A percentile compares a stretch with the other conserved stretches of the same genome.
Evolutionary conservation across 306 rosid genomes (phyloP).

Genomic region (Lathyrus aphaca): DNA sequence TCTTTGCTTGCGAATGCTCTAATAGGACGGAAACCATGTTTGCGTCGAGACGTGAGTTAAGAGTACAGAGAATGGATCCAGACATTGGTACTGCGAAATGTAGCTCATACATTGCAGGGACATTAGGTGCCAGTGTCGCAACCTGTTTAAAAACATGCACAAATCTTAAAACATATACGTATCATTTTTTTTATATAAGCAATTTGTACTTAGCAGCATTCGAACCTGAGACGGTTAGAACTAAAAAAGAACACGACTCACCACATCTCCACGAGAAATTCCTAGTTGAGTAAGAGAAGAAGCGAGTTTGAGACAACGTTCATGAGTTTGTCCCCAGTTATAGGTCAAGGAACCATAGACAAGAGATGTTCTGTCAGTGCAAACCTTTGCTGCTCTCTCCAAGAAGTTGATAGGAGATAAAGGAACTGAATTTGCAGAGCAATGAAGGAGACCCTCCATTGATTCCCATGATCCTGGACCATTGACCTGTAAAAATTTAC

Average conservation of each 20-base stretch:
- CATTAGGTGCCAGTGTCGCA: conserved; percentile 76
- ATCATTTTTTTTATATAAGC: no score
- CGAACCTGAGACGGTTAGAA: no score
- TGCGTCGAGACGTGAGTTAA: conserved; percentile 70
- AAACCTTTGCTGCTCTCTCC: conserved; percentile 74
- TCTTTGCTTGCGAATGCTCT: conserved; percentile 69
- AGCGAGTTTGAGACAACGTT: conserved; percentile 70
- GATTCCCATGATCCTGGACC: conserved; percentile 61
- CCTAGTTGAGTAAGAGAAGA: conserved; percentile 69
- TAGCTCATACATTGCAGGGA: conserved; percentile 87
- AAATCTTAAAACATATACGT: no score
- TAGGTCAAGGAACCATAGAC: conserved; percentile 57
- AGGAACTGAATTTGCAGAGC: conserved; percentile 67
- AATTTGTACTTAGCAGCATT: no score
- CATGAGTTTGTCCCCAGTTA: conserved; percentile 74
- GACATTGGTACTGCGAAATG: conserved; percentile 96
- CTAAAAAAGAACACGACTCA: conserved; percentile 34
- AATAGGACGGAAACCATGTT: conserved; percentile 57
- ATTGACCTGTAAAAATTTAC: conserved; percentile 22
- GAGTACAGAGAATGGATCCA: conserved; percentile 75
- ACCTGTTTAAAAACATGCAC: conserved; percentile 65
- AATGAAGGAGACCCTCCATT: conserved; percentile 62
- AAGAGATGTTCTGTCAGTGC: conserved; percentile 60
- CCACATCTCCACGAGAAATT: conserved; percentile 76
- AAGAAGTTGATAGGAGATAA: conserved; percentile 73